These are phyloP conservation scores for Neophaeococcomyces aloes DNA, from an alignment of 2,329 filamentous ascomycete genomes.

Conservation along the genomic window DNA sequence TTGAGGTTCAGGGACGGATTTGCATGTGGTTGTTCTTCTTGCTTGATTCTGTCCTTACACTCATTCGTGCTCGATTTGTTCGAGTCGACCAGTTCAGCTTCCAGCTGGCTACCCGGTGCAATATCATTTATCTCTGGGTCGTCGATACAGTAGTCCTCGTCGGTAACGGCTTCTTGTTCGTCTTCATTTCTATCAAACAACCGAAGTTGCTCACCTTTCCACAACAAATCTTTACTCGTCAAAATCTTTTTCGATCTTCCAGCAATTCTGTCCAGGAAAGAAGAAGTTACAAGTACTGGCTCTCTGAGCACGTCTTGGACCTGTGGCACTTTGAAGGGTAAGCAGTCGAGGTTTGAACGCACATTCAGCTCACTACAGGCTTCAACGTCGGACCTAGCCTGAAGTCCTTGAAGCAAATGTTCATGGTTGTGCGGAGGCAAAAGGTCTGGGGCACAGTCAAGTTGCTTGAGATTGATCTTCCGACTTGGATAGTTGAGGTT, in stretches of 20 bases:
- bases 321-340: neutral
- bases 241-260: conserved; percentile 4
- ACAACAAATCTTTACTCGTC: conserved; percentile 18
- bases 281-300: neutral
- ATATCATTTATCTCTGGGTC: neutral
- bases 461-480: too few species aligned
- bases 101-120: neutral
- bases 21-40: too few species aligned
- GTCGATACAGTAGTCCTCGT: conserved; percentile 1
- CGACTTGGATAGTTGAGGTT: too few species aligned
- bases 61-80: neutral
- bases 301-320: neutral
- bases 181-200: conserved; percentile 7
- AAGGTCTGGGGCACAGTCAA: too few species aligned
- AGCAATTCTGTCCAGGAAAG: neutral
- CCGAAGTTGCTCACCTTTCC: conserved; percentile 16
- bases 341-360: too few species aligned
- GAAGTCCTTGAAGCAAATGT: too few species aligned
- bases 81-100: neutral
- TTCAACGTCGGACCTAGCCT: neutral
- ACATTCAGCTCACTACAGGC: neutral
- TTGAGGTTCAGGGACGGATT: too few species aligned
- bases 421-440: too few species aligned
- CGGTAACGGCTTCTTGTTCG: neutral
- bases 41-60: too few species aligned